These are phyloP conservation scores for Fusarium musae DNA, from an alignment of 2,329 filamentous ascomycete genomes.

Conservation along the genomic window DNA sequence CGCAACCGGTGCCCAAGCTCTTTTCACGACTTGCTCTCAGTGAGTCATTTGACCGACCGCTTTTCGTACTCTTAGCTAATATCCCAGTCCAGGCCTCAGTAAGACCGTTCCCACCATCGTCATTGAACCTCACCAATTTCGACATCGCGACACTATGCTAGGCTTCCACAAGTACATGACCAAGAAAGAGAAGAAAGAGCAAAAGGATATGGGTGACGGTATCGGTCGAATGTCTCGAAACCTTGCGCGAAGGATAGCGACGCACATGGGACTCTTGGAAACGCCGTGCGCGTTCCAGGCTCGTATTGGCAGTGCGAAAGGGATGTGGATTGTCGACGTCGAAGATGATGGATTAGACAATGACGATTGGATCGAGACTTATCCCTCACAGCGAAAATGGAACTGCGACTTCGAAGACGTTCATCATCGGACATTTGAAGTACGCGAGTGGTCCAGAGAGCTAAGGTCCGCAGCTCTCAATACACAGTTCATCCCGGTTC, in stretches of 20 bases:
- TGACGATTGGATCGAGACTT: constrained; percentile 73
- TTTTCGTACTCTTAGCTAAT: background rate
- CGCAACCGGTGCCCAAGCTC: constrained; percentile 63
- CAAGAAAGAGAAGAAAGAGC: constrained; percentile 56
- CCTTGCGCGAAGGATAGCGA: constrained; percentile 64
- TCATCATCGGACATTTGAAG: constrained; percentile 72
- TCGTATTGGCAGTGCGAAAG: constrained; percentile 78
- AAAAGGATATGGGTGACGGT: constrained; percentile 72
- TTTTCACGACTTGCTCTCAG: constrained; percentile 68
- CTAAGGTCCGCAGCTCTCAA: constrained; percentile 67
- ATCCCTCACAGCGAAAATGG: constrained; percentile 77
- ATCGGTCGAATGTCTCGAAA: constrained; percentile 72
- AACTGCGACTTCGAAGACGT: constrained; percentile 58
- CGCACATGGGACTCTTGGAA: constrained; percentile 60
- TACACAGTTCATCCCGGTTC: constrained; percentile 74
- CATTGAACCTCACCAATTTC: constrained; percentile 60
- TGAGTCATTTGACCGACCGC: constrained; percentile 42
- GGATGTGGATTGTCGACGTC: constrained; percentile 75
- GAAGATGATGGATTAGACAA: constrained; percentile 53
- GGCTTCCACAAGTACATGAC: constrained; percentile 64
- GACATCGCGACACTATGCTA: constrained; percentile 14
- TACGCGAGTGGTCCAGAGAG: constrained; percentile 56
- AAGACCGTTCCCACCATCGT: constrained; percentile 59
- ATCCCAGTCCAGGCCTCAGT: constrained; percentile 59
- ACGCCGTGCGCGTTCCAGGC: constrained; percentile 74